Evolutionary conservation across 2,329 filamentous ascomycete species (phyloP), one percentile per base, ranked within the genome.

Genomic region (Cercospora brassicicola): DNA sequence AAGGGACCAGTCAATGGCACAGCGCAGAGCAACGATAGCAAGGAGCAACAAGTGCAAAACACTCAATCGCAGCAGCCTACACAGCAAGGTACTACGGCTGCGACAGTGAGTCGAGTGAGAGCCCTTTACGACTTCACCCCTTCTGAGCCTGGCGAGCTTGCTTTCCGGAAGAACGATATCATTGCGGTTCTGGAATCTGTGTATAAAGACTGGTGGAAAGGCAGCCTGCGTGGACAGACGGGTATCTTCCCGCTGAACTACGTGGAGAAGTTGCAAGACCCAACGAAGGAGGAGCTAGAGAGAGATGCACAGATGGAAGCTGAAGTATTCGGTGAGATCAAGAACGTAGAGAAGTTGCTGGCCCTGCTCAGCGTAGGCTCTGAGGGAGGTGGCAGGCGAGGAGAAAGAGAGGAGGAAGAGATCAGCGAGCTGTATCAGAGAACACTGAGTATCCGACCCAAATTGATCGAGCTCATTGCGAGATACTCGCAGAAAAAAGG

Each of bases 191-290:
- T 99, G 48, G 95, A 98, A 81, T 97, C 94, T 1, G 95, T 98
- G 1, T 99, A 96, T 83, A 99, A 98, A 81, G 95, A 99, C 80
- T 99, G 95, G 95, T 99, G 95, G 95, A 94, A 96, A 75, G 95
- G 95, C 1, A 96, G 94, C 51, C 83, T 99, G 67, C 89, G 94
- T 77, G 95, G 95, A 20, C 93, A 97, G 80, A 97, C 93, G 6
- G 95, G 95, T 74, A 99, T 99, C 72, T 99, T 99, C 81, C 95
- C 95, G 6, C 86, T 99, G 72, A 99, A 99, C 82, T 99, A 99
- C 77, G 95, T 99, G 15, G 95, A 99, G 82, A 99, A 99, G 81
- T 84, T 99, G 71, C 89, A 94, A 65, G 95, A 99, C 77, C 95
- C 95, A 4, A 98, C 95, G 0, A 90, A 90, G 18, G 94, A 98